A percentile compares a stretch with the other conserved stretches of the same genome.
Evolutionary conservation across 225 moss, liverwort and hornwort species (phyloP).

Genomic region (Pseudoscleropodium purum): DNA sequence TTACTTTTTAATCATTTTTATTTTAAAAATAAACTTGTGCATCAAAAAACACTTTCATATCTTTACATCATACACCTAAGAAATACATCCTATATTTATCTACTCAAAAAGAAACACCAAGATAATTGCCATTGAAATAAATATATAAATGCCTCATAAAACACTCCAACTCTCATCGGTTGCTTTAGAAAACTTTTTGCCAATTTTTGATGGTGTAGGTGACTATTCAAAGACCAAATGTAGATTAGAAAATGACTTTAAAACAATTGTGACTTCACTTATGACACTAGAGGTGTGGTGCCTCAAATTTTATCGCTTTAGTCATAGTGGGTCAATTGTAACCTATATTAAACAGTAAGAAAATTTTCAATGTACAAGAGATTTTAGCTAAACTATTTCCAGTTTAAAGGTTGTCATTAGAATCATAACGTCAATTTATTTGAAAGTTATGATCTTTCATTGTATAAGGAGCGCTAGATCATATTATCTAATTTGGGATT

Average conservation of each 20-base stretch:
- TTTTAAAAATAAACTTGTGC: no score
- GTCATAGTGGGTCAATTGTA: accelerated
- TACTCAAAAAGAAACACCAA: not conserved
- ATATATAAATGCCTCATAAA: not conserved
- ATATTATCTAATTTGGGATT: accelerated
- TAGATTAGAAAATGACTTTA: not conserved
- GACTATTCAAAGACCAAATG: not conserved
- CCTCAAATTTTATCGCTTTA: not conserved
- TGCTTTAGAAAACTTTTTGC: not conserved
- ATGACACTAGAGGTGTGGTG: not conserved
- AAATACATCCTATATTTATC: not conserved
- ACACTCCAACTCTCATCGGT: not conserved
- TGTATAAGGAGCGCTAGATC: accelerated
- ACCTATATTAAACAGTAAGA: accelerated
- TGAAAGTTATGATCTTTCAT: not conserved
- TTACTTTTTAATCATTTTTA: no score
- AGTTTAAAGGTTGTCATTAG: accelerated
- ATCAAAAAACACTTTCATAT: not conserved
- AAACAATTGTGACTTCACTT: not conserved
- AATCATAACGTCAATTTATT: not conserved
- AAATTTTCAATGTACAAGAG: not conserved
- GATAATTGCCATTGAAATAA: not conserved
- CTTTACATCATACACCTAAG: not conserved
- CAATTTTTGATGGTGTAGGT: not conserved
- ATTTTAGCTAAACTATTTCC: not conserved